Evolutionary conservation across 176 grass and related monocot species (phyloP).

Genomic region (Juncus effusus): DNA sequence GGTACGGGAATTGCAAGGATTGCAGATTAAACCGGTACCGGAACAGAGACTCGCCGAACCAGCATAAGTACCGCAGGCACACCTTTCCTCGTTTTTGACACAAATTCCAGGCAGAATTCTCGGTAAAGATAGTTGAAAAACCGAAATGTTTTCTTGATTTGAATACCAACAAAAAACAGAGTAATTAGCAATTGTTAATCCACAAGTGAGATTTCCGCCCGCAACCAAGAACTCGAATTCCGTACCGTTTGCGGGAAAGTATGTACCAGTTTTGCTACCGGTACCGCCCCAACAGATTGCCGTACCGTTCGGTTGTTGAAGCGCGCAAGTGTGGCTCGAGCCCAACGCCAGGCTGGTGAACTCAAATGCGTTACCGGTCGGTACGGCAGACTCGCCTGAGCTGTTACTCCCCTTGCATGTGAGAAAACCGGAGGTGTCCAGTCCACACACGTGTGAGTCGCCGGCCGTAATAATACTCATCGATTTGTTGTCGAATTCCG

Average conservation of each 20-base stretch:
- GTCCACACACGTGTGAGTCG: constrained; percentile 41
- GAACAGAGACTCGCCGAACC: constrained; percentile 41
- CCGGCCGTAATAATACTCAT: constrained; percentile 47
- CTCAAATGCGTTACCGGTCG: constrained; percentile 13
- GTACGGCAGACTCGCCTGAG: not conserved
- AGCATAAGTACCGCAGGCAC: constrained; percentile 29
- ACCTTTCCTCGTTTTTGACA: constrained; percentile 17
- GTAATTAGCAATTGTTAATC: constrained; percentile 40
- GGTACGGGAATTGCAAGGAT: constrained; percentile 13
- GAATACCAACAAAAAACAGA: constrained; percentile 51
- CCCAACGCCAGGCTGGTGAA: constrained; percentile 56
- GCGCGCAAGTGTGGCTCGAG: constrained; percentile 55
- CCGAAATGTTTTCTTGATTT: not conserved
- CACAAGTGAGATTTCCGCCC: constrained; percentile 65
- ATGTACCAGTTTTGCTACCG: not conserved
- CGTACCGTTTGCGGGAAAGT: constrained; percentile 24
- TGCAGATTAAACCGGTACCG: constrained; percentile 42
- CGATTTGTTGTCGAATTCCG: constrained; percentile 26
- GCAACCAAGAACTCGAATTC: constrained; percentile 61
- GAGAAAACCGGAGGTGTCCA: constrained; percentile 19
- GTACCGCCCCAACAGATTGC: constrained; percentile 67
- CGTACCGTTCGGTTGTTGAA: constrained; percentile 35
- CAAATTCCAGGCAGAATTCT: constrained; percentile 56
- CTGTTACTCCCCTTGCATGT: constrained; percentile 39
- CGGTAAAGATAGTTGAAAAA: constrained; percentile 24